Percentiles rank a stretch among this genome's conserved stretches.
These are phyloP conservation scores for Stemphylium vesicarium DNA, from an alignment of 2,329 filamentous ascomycete genomes.

Conservation along the genomic window DNA sequence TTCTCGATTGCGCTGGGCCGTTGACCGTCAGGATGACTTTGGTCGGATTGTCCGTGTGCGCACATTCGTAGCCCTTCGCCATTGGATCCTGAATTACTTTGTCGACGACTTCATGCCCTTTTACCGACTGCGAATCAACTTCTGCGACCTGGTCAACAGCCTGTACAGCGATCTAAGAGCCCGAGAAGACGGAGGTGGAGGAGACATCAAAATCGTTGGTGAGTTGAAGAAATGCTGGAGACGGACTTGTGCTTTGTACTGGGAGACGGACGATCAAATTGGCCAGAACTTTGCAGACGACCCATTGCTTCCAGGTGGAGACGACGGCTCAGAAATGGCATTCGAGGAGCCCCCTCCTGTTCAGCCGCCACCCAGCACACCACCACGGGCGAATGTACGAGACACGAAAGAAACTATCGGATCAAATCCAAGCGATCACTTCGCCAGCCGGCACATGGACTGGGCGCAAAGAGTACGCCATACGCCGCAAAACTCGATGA, in stretches of 20 bases:
- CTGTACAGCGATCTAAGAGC: constrained; percentile 61
- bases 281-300: constrained; percentile 64
- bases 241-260: constrained; percentile 85
- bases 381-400: constrained; percentile 31
- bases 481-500: constrained; percentile 47
- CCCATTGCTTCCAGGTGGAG: constrained; percentile 78
- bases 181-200: constrained; percentile 60
- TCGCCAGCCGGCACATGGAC: constrained; percentile 48
- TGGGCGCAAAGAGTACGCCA: constrained; percentile 46
- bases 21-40: constrained; percentile 78
- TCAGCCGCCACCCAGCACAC: constrained; percentile 29
- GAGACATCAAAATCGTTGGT: constrained; percentile 83
- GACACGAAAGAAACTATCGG: constrained; percentile 43
- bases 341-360: constrained; percentile 27
- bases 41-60: constrained; percentile 94
- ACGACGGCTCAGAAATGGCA: constrained; percentile 54
- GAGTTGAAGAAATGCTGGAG: constrained; percentile 99
- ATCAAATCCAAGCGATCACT: constrained; percentile 48
- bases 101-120: constrained; percentile 88
- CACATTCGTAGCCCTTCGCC: constrained; percentile 91
- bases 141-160: constrained; percentile 80
- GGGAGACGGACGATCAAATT: constrained; percentile 76
- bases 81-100: constrained; percentile 99
- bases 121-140: constrained; percentile 73
- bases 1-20: constrained; percentile 84